Evolutionary conservation across 441 rosid genomes (phyloP).

Genomic region (Euphorbia celastroides): DNA sequence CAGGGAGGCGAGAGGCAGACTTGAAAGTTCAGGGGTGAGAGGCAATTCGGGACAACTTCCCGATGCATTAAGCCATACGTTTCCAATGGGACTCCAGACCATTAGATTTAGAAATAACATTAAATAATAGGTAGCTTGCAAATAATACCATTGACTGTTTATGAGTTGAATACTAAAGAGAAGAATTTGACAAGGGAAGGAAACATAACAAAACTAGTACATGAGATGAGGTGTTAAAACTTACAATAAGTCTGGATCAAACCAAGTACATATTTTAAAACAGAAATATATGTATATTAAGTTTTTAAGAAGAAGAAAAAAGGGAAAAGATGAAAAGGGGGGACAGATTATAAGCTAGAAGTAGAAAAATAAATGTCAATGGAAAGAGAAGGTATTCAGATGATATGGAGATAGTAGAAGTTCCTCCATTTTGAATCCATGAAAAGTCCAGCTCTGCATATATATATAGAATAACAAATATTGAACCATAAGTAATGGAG

Average conservation of each 20-base stretch:
- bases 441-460: not conserved
- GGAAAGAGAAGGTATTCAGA: not conserved
- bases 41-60: too few species aligned
- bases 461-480: not conserved
- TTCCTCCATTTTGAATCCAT: not conserved
- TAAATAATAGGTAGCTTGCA: too few species aligned
- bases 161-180: slow-evolving; percentile 16
- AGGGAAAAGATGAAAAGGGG: not conserved
- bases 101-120: too few species aligned
- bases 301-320: not conserved
- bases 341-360: not conserved
- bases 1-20: too few species aligned
- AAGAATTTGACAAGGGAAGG: slow-evolving; percentile 20
- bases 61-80: too few species aligned
- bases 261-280: slow-evolving; percentile 22
- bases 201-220: slow-evolving; percentile 25
- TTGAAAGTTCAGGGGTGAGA: too few species aligned
- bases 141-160: slow-evolving; percentile 9
- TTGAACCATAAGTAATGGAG: not conserved
- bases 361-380: not conserved
- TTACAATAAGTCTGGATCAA: slow-evolving; percentile 9
- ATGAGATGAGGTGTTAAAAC: too few species aligned
- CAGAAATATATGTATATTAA: not conserved
- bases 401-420: not conserved
- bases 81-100: too few species aligned